These are phyloP conservation scores for Candida orba DNA, from an alignment of 805 yeast genomes.

Conservation along the genomic window DNA sequence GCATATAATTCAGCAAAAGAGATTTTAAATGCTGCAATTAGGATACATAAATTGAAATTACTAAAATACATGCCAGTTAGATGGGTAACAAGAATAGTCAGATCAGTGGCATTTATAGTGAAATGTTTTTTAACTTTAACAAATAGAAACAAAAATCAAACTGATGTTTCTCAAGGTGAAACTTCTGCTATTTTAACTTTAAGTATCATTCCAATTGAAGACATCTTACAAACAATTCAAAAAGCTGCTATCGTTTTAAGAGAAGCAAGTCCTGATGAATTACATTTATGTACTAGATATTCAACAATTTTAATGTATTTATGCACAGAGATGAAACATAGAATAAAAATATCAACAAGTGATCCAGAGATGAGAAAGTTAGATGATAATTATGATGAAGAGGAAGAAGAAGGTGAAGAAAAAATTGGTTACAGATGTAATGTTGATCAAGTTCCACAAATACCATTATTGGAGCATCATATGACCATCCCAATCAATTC, in stretches of 20 bases:
- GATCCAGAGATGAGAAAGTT: slow-evolving; percentile 23
- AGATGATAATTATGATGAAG: slow-evolving; percentile 18
- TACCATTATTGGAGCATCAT: slow-evolving; percentile 1
- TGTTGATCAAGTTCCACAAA: slow-evolving; percentile 1
- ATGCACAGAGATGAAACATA: slow-evolving; percentile 64
- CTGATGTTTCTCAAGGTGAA: slow-evolving; percentile 24
- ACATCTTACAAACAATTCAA: slow-evolving; percentile 59
- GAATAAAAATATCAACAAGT: slow-evolving; percentile 25
- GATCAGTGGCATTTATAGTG: slow-evolving; percentile 85
- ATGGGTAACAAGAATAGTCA: slow-evolving; percentile 80
- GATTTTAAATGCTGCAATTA: slow-evolving; percentile 58
- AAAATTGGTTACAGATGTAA: neutral
- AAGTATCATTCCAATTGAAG: slow-evolving; percentile 63
- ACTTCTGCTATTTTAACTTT: slow-evolving; percentile 42
- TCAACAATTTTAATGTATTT: slow-evolving; percentile 70
- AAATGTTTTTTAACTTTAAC: slow-evolving; percentile 72
- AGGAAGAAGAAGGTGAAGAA: slow-evolving; percentile 7
- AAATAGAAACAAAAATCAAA: slow-evolving; percentile 12
- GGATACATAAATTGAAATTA: slow-evolving; percentile 59
- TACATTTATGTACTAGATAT: slow-evolving; percentile 76
- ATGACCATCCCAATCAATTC: neutral
- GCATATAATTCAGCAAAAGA: slow-evolving; percentile 85
- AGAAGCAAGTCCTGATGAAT: slow-evolving; percentile 84
- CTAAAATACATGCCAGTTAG: slow-evolving; percentile 82
- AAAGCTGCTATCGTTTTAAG: slow-evolving; percentile 65